A percentile compares a stretch with the other conserved stretches of the same genome.
These are phyloP conservation scores for Pichia insulana DNA, from an alignment of 805 yeast genomes.

Conservation along the genomic window DNA sequence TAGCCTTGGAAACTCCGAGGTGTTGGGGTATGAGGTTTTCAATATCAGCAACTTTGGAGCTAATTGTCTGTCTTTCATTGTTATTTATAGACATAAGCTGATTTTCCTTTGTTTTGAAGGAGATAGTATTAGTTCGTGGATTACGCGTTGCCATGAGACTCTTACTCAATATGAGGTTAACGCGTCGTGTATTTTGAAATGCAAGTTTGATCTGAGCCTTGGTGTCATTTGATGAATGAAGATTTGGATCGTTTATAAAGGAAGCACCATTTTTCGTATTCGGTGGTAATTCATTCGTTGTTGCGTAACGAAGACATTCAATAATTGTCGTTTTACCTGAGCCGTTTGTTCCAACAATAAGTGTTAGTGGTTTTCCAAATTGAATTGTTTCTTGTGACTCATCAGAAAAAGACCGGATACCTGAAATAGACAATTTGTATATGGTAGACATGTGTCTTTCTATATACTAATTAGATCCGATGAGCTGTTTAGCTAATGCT, in stretches of 20 bases:
- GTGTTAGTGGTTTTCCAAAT: constrained; percentile 82
- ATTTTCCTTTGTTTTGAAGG: constrained; percentile 89
- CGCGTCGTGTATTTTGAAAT: constrained; percentile 62
- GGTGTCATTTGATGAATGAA: constrained; percentile 66
- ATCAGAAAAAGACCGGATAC: constrained; percentile 88
- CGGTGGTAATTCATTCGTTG: constrained; percentile 95
- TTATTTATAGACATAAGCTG: constrained; percentile 57
- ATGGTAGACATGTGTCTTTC: constrained; percentile 32
- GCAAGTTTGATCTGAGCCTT: constrained; percentile 88
- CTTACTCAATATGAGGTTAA: constrained; percentile 78
- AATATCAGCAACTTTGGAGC: constrained; percentile 76
- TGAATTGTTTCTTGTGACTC: constrained; percentile 76
- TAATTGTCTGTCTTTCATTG: constrained; percentile 65
- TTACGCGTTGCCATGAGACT: constrained; percentile 68
- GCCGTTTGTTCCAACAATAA: constrained; percentile 94
- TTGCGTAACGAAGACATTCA: constrained; percentile 86
- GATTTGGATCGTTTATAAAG: constrained; percentile 85
- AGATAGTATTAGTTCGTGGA: constrained; percentile 37
- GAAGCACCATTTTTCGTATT: constrained; percentile 88
- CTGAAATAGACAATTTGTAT: constrained; percentile 64
- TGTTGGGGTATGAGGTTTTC: constrained; percentile 74
- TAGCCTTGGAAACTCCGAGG: constrained; percentile 81
- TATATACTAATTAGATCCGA: too few species aligned
- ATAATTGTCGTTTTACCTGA: constrained; percentile 95
- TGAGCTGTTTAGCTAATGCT: too few species aligned